Evolutionary conservation across 495 filamentous ascomycete genomes (phyloP), one percentile per base, ranked within the genome.

Genomic region (Penicillium arizonense): DNA sequence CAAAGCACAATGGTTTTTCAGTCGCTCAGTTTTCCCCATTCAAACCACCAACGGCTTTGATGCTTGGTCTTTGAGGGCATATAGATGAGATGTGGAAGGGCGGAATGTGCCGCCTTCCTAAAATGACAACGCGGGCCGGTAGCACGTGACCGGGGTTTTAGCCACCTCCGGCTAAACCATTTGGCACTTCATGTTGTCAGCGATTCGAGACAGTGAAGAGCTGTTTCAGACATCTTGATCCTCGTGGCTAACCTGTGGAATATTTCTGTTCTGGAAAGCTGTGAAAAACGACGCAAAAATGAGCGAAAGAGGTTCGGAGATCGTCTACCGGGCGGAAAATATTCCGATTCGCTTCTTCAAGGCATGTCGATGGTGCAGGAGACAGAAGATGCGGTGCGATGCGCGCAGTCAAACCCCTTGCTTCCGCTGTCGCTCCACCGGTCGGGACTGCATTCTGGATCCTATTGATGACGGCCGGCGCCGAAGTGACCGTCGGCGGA

Each of bases 321-420:
- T 71, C 20, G 55, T 70, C 11, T 70, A 70, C 41, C 59, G 66
- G 21, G 62, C 72, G 50, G 72, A 64, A 41, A 71, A 67, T 52
- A 47, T 60, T 42, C 64, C 71, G 47, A 53, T 67, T 46, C 67
- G 69, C 16, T 67, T 70, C 42, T 75, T 75, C 44, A 75, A 75
- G 55, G 68, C 70, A 64, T 75, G 72, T 39, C 69, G 72, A 26
- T 66, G 69, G 63, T 75, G 72, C 57, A 60, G 69, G 14, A 58
- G 67, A 55, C 70, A 74, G 42, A 75, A 75, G 44, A 73, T 75
- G 65, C 70, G 72, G 26, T 75, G 72, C 36, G 72, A 75, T 55
- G 72, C 72, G 23, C 70, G 69, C 32, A 66, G 58, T n/a, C 70
- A 69, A 48, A 64, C 74, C 34, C 72, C 72, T 10, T 75, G 72